Evolutionary conservation across 352 stramenopile species (phyloP).

Genomic region (Phytopythium cucurbitacearum): DNA sequence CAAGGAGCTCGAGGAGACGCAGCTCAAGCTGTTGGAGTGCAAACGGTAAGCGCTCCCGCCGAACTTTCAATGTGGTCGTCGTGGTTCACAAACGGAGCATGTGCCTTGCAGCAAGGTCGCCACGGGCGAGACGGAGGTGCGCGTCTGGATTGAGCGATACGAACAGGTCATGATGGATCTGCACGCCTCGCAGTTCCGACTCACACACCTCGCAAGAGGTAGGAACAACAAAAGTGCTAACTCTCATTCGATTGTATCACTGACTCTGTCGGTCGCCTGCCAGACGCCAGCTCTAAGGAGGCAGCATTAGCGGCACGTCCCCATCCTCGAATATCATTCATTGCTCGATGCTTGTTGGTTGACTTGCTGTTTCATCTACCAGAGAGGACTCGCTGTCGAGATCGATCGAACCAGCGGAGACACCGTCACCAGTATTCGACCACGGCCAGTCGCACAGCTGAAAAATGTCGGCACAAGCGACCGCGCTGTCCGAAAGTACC

Average conservation of each 20-base stretch:
- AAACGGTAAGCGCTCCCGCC: slow-evolving; percentile 31
- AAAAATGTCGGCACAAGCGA: slow-evolving; percentile 54
- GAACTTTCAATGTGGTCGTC: too few relatives aligned
- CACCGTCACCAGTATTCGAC: slow-evolving; percentile 26
- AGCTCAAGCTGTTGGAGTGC: slow-evolving; percentile 62
- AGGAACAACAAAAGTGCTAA: not conserved
- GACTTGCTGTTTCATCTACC: not conserved
- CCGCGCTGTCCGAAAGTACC: slow-evolving; percentile 63
- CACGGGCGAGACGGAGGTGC: slow-evolving; percentile 50
- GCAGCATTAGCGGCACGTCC: slow-evolving; percentile 40
- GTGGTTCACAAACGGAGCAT: not conserved
- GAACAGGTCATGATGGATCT: slow-evolving; percentile 85
- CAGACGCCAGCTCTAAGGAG: slow-evolving; percentile 69
- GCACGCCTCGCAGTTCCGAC: slow-evolving; percentile 64
- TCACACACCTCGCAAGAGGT: slow-evolving; percentile 65
- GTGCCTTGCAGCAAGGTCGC: slow-evolving; percentile 26
- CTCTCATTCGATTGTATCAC: not conserved
- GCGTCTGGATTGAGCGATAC: slow-evolving; percentile 74
- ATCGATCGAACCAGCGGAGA: slow-evolving; percentile 21
- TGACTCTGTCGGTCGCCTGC: not conserved
- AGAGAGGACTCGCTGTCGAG: slow-evolving; percentile 56
- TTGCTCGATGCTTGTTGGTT: not conserved
- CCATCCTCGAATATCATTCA: not conserved
- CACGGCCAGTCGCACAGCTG: slow-evolving; percentile 30
- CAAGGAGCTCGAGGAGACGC: slow-evolving; percentile 56